A percentile compares a stretch with the other conserved stretches of the same genome.
These are phyloP conservation scores for Bombardia bombarda DNA, from an alignment of 495 filamentous ascomycete genomes.

Conservation along the genomic window DNA sequence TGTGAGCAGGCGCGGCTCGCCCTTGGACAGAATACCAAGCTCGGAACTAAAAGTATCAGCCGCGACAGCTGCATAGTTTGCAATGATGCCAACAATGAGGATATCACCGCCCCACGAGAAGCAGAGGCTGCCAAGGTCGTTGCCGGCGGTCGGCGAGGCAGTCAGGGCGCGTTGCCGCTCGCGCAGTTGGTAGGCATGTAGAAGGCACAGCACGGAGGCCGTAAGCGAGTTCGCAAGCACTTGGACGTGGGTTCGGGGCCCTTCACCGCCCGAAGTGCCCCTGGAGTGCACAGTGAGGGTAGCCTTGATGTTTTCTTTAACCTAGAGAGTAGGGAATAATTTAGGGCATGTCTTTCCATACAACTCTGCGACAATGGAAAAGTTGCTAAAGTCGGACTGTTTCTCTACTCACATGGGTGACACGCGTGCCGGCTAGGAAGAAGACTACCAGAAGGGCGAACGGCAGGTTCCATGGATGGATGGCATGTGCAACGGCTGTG, in stretches of 20 bases:
- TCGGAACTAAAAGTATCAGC: slow-evolving; percentile 95
- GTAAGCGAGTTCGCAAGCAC: slow-evolving; percentile 83
- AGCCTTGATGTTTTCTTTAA: slow-evolving; percentile 82
- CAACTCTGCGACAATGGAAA: no score
- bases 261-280: slow-evolving; percentile 67
- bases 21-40: slow-evolving; percentile 79
- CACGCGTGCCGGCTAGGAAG: slow-evolving; percentile 75
- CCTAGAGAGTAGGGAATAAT: slow-evolving; percentile 33
- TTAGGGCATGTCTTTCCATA: no score
- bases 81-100: slow-evolving; percentile 50
- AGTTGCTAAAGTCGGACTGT: no score
- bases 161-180: slow-evolving; percentile 25
- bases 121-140: slow-evolving; percentile 30
- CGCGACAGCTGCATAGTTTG: slow-evolving; percentile 83
- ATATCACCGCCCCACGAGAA: slow-evolving; percentile 45
- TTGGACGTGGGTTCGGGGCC: slow-evolving; percentile 75
- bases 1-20: slow-evolving; percentile 76
- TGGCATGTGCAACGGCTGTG: slow-evolving; percentile 71
- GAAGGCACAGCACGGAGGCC: slow-evolving; percentile 62
- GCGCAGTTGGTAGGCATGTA: slow-evolving; percentile 61
- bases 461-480: slow-evolving; percentile 87
- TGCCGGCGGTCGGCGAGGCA: slow-evolving; percentile 3
- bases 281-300: slow-evolving; percentile 67
- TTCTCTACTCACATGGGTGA: slow-evolving; percentile 74
- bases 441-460: slow-evolving; percentile 78